Evolutionary conservation across 2,329 filamentous ascomycete genomes (phyloP).

Genomic region (Aspergillus caelatus): DNA sequence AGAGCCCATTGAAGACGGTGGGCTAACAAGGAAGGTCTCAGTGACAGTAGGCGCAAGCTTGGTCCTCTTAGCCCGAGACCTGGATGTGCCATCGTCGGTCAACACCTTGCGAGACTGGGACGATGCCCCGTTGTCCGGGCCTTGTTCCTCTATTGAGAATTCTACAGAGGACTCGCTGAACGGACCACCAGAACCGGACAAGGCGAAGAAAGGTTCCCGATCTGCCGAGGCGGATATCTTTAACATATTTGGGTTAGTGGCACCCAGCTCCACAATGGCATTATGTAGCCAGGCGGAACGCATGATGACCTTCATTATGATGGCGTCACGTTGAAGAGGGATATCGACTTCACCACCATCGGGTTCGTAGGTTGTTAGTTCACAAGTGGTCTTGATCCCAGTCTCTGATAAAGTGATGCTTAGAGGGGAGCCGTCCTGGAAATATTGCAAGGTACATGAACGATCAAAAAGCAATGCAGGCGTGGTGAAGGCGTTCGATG

Average conservation of each 20-base stretch:
- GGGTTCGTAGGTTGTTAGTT: conserved; percentile 83
- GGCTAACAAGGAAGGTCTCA: conserved; percentile 59
- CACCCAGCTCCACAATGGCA: conserved; percentile 56
- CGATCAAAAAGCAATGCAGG: conserved; percentile 81
- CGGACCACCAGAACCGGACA: conserved; percentile 65
- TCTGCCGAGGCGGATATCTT: conserved; percentile 66
- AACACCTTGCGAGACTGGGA: conserved; percentile 36
- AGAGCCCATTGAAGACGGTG: conserved; percentile 57
- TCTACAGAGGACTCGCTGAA: conserved; percentile 64
- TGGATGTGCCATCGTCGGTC: conserved; percentile 40
- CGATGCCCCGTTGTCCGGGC: conserved; percentile 24
- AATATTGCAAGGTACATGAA: conserved; percentile 81
- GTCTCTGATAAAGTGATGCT: conserved; percentile 84
- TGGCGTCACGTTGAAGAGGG: conserved; percentile 77
- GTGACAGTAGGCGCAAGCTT: conserved; percentile 48
- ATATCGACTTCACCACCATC: conserved; percentile 64
- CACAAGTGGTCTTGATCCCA: conserved; percentile 84
- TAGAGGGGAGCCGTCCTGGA: conserved; percentile 73
- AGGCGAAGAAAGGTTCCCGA: conserved; percentile 69
- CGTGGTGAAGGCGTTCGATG: conserved; percentile 76
- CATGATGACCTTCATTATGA: conserved; percentile 95
- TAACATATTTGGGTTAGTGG: conserved; percentile 72
- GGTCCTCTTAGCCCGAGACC: conserved; percentile 33
- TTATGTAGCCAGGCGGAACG: conserved; percentile 57
- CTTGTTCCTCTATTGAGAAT: conserved; percentile 55